phyloP scores from a whole-genome alignment of 257 asterid genomes.

The Ilex aquifolium region DNA sequence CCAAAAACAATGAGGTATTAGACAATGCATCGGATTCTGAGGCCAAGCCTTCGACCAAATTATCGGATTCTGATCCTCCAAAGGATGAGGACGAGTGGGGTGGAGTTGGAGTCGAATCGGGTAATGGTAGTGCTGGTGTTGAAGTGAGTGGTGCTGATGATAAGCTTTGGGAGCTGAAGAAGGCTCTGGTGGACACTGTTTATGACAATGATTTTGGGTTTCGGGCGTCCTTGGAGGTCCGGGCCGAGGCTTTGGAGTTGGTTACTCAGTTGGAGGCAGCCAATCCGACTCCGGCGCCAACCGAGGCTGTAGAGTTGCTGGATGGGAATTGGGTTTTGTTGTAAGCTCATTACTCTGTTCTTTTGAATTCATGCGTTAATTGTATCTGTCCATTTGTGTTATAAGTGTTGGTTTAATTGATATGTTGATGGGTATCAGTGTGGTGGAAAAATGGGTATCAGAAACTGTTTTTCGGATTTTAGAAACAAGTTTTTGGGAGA shows the following conservation, averaged over 20 bases:
- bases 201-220: slow-evolving; percentile 75
- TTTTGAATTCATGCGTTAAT: background rate
- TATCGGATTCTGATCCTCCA: slow-evolving; percentile 62
- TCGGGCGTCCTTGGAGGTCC: slow-evolving; percentile 65
- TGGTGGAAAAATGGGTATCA: too few relatives aligned
- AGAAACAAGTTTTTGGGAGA: too few relatives aligned
- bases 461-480: too few relatives aligned
- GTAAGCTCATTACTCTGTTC: slow-evolving; percentile 37
- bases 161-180: slow-evolving; percentile 59
- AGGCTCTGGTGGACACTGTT: slow-evolving; percentile 69
- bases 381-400: background rate
- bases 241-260: slow-evolving; percentile 85
- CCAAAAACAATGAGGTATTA: slow-evolving; percentile 5
- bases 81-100: slow-evolving; percentile 73
- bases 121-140: slow-evolving; percentile 41
- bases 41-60: slow-evolving; percentile 38
- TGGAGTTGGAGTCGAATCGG: slow-evolving; percentile 22
- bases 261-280: slow-evolving; percentile 80
- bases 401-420: background rate
- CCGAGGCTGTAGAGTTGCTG: slow-evolving; percentile 62
- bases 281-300: slow-evolving; percentile 82
- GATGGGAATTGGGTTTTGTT: slow-evolving; percentile 89
- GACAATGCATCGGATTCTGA: slow-evolving; percentile 42
- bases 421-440: background rate
- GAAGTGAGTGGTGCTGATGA: slow-evolving; percentile 21